Conservation (phyloP, 2,329 filamentous ascomycete species). For the Colletotrichum sublineola region DNA sequence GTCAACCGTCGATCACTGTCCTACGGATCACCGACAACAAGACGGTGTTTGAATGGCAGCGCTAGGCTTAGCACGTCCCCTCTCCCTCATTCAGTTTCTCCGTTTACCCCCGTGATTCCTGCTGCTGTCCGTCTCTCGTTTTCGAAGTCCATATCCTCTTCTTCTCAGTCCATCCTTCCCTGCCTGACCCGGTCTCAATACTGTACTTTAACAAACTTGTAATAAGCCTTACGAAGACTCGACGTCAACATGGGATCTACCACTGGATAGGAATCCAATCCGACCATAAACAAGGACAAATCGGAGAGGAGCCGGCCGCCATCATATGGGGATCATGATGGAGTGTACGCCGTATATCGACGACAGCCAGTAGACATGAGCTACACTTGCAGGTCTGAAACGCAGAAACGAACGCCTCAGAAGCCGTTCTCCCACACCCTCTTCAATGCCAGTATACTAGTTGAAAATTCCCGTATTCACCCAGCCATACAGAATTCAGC, state of each 20-base stretch:
- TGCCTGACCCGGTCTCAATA: neutral
- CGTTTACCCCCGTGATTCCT: neutral
- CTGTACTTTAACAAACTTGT: neutral
- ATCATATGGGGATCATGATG: conserved; percentile 4
- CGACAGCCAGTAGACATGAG: conserved; percentile 26
- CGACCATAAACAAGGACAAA: neutral
- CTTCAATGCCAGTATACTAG: conserved; percentile 8
- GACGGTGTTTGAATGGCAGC: conserved; percentile 36
- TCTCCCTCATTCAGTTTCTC: conserved; percentile 8
- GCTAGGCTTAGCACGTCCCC: conserved; percentile 11
- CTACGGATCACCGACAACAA: conserved; percentile 37
- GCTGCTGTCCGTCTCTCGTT: neutral
- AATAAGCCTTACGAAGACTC: conserved; percentile 18
- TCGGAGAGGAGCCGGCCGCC: conserved; percentile 16
- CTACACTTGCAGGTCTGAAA: conserved; percentile 38
- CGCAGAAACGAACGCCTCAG: conserved; percentile 38
- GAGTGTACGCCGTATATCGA: conserved; percentile 21
- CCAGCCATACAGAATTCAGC: conserved; percentile 16
- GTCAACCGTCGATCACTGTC: conserved; percentile 36
- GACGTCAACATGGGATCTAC: conserved; percentile 25
- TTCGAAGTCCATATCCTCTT: neutral
- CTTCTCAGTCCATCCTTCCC: neutral
- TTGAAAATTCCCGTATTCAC: neutral
- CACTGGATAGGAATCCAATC: neutral
- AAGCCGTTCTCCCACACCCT: conserved; percentile 29